These are phyloP conservation scores for Gigaspora rosea DNA, from an alignment of 192 early-diverging fungal genomes.

Conservation along the genomic window DNA sequence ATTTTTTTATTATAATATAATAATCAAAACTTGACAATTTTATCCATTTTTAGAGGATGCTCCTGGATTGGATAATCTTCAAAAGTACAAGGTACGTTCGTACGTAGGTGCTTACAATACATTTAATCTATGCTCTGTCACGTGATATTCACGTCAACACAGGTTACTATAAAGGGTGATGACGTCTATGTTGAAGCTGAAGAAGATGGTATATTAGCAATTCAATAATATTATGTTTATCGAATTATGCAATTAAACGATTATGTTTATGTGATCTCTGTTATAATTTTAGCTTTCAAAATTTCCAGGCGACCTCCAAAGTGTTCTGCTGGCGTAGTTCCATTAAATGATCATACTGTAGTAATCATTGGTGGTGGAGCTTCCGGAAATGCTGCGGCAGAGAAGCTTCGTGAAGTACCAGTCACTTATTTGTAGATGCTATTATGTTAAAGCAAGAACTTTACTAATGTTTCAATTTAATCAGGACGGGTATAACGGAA, in stretches of 20 bases:
- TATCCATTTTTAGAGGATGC: conserved; percentile 36
- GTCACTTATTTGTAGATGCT: not conserved
- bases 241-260: not conserved
- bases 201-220: conserved; percentile 23
- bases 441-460: too few relatives aligned
- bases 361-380: conserved; percentile 59
- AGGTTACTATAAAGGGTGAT: conserved; percentile 39
- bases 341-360: conserved; percentile 36
- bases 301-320: conserved; percentile 29
- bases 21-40: too few relatives aligned
- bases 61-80: conserved; percentile 42
- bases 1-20: too few relatives aligned
- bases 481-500: conserved; percentile 51
- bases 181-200: conserved; percentile 45
- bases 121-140: too few relatives aligned
- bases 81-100: conserved; percentile 30
- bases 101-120: too few relatives aligned
- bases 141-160: too few relatives aligned
- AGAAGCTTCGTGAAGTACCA: conserved; percentile 50
- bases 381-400: conserved; percentile 46
- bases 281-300: conserved; percentile 9
- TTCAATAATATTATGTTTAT: not conserved
- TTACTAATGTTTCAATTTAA: not conserved
- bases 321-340: not conserved
- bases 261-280: not conserved